Conservation (phyloP, 192 early-diverging fungal genomes). For the Coemansia sp. region DNA sequence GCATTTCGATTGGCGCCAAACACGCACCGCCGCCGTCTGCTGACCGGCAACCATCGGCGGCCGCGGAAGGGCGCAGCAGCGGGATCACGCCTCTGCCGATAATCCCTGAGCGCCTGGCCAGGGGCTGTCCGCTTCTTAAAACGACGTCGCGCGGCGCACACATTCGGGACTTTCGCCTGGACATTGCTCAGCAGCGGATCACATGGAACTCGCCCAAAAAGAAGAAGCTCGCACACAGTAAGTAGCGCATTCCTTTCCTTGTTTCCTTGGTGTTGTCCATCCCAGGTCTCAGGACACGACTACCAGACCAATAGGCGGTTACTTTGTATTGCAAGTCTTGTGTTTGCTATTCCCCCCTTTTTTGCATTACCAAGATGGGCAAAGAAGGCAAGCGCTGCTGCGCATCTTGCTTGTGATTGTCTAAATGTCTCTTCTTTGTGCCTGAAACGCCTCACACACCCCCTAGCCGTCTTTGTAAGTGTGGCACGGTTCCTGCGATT, state of each 20-base stretch:
- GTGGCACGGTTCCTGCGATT: constrained; percentile 4
- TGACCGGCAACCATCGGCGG: constrained; percentile 4
- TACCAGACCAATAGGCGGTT: background rate
- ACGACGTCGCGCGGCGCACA: constrained; percentile 45
- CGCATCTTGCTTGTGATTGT: constrained; percentile 1
- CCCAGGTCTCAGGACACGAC: background rate
- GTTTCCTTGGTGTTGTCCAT: background rate
- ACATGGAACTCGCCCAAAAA: constrained; percentile 56
- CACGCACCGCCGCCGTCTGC: background rate
- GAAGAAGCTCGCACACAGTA: constrained; percentile 55
- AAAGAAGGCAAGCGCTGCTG: background rate
- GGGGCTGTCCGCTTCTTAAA: constrained; percentile 49
- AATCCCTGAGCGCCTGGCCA: constrained; percentile 41
- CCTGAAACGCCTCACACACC: background rate
- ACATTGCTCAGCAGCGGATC: constrained; percentile 55
- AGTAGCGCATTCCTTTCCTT: constrained; percentile 13
- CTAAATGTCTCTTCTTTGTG: background rate
- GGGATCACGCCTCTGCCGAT: constrained; percentile 19
- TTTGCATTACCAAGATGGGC: background rate
- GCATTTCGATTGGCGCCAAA: background rate
- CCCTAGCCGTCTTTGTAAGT: background rate
- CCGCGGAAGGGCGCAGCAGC: background rate
- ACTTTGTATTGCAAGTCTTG: background rate
- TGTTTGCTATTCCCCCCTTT: background rate
- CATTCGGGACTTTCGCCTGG: constrained; percentile 48